Base-by-base conservation (phyloP, 768 basidiomycete genomes). In the Pisolithus microcarpus region DNA sequence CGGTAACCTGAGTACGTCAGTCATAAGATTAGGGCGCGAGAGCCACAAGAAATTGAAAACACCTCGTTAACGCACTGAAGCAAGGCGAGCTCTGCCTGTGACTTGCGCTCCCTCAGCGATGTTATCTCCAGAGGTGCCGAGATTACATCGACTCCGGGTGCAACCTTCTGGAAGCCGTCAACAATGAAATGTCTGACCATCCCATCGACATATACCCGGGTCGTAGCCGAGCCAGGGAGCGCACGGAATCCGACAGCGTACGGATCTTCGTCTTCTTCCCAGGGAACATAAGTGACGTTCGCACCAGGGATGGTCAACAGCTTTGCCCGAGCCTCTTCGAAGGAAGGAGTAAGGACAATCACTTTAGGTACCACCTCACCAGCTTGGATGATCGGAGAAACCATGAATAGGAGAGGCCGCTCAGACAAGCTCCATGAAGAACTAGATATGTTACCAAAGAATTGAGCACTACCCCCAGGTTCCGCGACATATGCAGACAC, bases 1-100 rank as follows among this genome's bases (percentile, higher is more conserved):
- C 59, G 0, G 89, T 91, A n/a, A 77, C 84, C 89, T 92, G 58
- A 10, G 31, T 11, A 7, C 51, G 24, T 30, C 21, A 23, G 1
- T 19, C 7, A 19, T 59, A 31, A 56, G 48, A 31, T 30, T 36
- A 24, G 38, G 21, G 34, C 8, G 18, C 47, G 21, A 18, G n/a
- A n/a, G 50, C 18, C 16, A 34, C 7, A 4, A 38, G 48, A 45
- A 19, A 38, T 16, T 30, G 3, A 19, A 47, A 67, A 5, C 44
- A 91, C 88, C 76, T 91, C 85, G 61, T 91, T 91, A 1, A 73
- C 87, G 60, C 87, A 92, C 57, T 74, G 80, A 60, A 95, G 63
- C 46, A 92, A 73, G 5, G 76, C 76, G 11, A 91, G 69, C 60
- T 92, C 91, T 43, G 81, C 72, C 8, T 61, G 55, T 11, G 84